These are phyloP conservation scores for Mortierella sp. DNA, from an alignment of 371 early-diverging fungal genomes.

Conservation along the genomic window DNA sequence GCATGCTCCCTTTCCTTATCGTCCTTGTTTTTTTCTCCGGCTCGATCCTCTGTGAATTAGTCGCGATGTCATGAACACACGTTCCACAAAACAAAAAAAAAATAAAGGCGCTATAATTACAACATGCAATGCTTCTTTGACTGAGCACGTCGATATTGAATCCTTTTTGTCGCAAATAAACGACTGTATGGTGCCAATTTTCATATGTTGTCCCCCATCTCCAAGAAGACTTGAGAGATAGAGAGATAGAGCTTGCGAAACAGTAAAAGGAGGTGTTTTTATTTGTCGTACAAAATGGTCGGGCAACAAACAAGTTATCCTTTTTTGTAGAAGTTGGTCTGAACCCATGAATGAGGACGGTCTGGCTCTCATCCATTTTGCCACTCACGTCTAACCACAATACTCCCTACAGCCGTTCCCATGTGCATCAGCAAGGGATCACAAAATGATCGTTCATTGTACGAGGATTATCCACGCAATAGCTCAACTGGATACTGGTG, in stretches of 20 bases:
- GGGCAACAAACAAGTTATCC: constrained; percentile 1
- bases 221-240: no score
- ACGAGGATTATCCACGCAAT: neutral
- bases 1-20: neutral
- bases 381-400: no score
- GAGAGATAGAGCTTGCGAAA: no score
- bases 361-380: neutral
- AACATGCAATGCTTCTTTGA: neutral
- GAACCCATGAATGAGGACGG: no score
- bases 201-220: neutral
- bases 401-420: neutral
- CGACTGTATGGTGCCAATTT: neutral
- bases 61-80: neutral
- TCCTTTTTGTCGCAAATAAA: neutral
- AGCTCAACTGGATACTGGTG: neutral
- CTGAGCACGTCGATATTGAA: neutral
- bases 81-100: constrained; percentile 1
- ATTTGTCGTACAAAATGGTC: constrained; percentile 4
- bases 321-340: neutral
- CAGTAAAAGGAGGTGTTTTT: neutral
- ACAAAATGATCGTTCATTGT: neutral
- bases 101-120: neutral
- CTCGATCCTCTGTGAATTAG: neutral
- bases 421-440: neutral
- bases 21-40: neutral